Evolutionary conservation across 805 yeast species (phyloP).

Genomic region (Lipomyces orientalis): DNA sequence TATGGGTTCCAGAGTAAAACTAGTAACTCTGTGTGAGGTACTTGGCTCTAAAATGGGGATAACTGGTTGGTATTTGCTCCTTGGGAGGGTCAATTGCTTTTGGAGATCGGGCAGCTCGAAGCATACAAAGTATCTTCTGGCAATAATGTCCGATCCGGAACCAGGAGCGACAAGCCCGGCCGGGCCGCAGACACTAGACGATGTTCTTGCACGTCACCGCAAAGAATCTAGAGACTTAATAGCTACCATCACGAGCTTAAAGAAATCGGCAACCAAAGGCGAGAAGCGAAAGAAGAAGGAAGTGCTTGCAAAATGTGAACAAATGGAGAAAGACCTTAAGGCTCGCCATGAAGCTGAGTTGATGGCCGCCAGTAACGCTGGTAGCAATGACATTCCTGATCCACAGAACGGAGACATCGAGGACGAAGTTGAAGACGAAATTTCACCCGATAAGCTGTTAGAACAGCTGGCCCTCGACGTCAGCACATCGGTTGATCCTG

Average conservation of each 20-base stretch:
- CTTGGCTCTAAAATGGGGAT: neutral
- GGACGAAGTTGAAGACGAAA: conserved; percentile 49
- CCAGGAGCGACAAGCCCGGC: neutral
- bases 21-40: neutral
- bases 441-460: conserved; percentile 71
- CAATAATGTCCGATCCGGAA: neutral
- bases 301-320: conserved; percentile 63
- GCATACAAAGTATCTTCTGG: too few species aligned
- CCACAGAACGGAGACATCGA: conserved; percentile 21
- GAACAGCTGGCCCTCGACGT: conserved; percentile 59
- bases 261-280: conserved; percentile 82
- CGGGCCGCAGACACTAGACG: conserved; percentile 53
- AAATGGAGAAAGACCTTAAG: conserved; percentile 62
- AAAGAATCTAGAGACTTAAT: conserved; percentile 71
- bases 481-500: neutral
- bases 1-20: neutral
- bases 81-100: too few species aligned
- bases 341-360: conserved; percentile 62
- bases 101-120: too few species aligned
- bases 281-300: conserved; percentile 67
- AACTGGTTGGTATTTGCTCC: too few species aligned
- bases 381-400: neutral
- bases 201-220: conserved; percentile 63
- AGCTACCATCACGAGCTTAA: conserved; percentile 72
- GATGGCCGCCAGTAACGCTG: conserved; percentile 13